Evolutionary conservation across 176 grass and related monocot species (phyloP).

Genomic region (Miscanthus lutarioriparius): DNA sequence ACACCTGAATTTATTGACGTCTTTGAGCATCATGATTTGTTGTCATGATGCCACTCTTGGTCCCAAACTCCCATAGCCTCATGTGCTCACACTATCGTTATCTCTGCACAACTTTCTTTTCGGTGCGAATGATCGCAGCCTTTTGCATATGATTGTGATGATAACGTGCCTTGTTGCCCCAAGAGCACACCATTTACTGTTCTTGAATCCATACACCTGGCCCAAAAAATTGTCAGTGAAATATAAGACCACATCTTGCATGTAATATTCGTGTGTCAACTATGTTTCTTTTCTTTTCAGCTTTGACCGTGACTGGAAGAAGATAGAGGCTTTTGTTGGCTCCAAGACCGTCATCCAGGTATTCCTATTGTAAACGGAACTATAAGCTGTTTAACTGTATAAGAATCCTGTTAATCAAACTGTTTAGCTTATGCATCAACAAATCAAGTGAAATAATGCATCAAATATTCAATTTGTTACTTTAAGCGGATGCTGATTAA

Average conservation of each 20-base stretch:
- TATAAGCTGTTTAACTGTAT: not conserved
- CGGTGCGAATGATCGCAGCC: not conserved
- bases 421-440: not conserved
- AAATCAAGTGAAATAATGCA: conserved; percentile 9
- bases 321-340: conserved; percentile 96
- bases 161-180: not conserved
- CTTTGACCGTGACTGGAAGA: conserved; percentile 97
- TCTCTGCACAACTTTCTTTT: conserved; percentile 4
- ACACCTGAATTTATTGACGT: not conserved
- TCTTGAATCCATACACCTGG: not conserved
- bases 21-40: not conserved
- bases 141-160: not conserved
- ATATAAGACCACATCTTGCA: conserved; percentile 3
- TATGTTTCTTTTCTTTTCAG: conserved; percentile 39
- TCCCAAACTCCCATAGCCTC: not conserved
- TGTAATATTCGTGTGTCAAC: conserved; percentile 32
- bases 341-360: conserved; percentile 97
- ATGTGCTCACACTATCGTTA: not conserved
- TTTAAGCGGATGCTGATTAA: not conserved
- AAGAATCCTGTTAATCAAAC: not conserved
- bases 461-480: not conserved
- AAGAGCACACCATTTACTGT: not conserved
- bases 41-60: conserved; percentile 5
- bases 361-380: conserved; percentile 19
- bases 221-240: not conserved